These are phyloP conservation scores for Kwoniella sp. DNA, from an alignment of 768 basidiomycete genomes.

Conservation along the genomic window DNA sequence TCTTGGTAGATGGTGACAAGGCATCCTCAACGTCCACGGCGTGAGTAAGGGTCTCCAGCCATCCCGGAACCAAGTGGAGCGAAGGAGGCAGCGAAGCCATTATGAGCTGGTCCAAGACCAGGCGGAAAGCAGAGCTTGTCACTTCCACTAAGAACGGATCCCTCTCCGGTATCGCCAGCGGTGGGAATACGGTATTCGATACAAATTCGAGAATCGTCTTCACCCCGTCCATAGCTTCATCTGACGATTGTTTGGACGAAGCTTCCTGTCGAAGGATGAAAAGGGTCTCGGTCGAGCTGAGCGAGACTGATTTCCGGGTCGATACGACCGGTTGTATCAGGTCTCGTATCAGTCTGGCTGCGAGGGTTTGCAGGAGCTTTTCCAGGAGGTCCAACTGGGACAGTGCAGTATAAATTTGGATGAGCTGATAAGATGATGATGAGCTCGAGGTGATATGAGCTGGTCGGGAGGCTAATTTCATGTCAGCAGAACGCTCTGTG, in stretches of 20 bases:
- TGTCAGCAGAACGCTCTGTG: background rate
- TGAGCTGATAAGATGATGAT: conserved; percentile 28
- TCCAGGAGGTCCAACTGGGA: conserved; percentile 58
- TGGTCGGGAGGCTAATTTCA: conserved; percentile 11
- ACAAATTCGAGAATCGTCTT: conserved; percentile 68
- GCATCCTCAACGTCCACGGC: conserved; percentile 70
- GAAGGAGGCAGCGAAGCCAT: conserved; percentile 71
- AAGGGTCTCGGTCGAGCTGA: conserved; percentile 44
- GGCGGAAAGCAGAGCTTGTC: conserved; percentile 64
- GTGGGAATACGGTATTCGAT: conserved; percentile 63
- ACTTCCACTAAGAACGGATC: conserved; percentile 64
- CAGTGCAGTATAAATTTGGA: conserved; percentile 27
- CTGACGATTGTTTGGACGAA: conserved; percentile 58
- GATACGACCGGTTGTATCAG: conserved; percentile 40
- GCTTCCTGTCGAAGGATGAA: conserved; percentile 60
- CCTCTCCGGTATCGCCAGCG: conserved; percentile 59
- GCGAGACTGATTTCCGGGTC: background rate
- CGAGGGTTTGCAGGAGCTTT: conserved; percentile 27
- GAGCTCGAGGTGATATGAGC: background rate
- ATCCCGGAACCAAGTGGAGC: conserved; percentile 65
- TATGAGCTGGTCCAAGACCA: conserved; percentile 69
- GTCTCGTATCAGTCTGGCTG: conserved; percentile 38
- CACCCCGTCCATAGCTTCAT: conserved; percentile 64
- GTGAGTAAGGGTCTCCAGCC: conserved; percentile 63
- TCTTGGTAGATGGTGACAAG: conserved; percentile 62